Evolutionary conservation across 805 yeast genomes (phyloP).

Genomic region (Candida nonsorbophila): DNA sequence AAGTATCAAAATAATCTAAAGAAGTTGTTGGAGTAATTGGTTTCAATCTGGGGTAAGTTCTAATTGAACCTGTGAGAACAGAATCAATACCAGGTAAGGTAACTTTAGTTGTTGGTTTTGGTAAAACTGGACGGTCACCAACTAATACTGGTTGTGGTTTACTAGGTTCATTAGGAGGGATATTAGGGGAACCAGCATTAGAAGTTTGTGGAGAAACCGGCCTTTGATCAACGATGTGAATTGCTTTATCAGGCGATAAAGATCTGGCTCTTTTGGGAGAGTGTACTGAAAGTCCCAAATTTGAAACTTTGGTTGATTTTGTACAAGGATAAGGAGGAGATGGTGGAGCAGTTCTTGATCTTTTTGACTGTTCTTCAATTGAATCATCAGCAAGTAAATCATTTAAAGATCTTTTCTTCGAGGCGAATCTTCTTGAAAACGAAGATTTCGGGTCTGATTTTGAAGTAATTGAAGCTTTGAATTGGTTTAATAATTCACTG

Average conservation of each 20-base stretch:
- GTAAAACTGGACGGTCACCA: constrained; percentile 1
- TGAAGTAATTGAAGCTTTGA: constrained; percentile 15
- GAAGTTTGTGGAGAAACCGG: not conserved
- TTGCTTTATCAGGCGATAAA: constrained; percentile 17
- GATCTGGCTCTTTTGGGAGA: constrained; percentile 17
- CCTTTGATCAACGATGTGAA: not conserved
- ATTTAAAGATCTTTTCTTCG: constrained; percentile 23
- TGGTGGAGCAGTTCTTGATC: constrained; percentile 45
- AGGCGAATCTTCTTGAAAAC: constrained; percentile 8
- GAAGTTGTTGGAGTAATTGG: constrained; percentile 38
- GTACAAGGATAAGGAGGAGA: constrained; percentile 17
- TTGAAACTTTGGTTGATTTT: constrained; percentile 5
- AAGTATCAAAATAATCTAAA: constrained; percentile 39
- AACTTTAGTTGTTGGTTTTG: constrained; percentile 7
- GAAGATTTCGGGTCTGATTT: too few relatives aligned
- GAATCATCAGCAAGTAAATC: constrained; percentile 14
- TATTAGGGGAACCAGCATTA: constrained; percentile 1
- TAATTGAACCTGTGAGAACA: constrained; percentile 20
- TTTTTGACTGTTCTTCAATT: constrained; percentile 13
- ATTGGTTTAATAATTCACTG: constrained; percentile 24
- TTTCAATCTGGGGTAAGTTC: constrained; percentile 14
- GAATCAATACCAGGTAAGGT: constrained; percentile 32
- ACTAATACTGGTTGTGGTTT: constrained; percentile 1
- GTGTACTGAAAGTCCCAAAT: not conserved
- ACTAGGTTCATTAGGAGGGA: constrained; percentile 3